Percentiles rank a stretch among this genome's conserved stretches.
phyloP scores from a whole-genome alignment of 768 basidiomycete species.

The Pulveroboletus ravenelii region DNA sequence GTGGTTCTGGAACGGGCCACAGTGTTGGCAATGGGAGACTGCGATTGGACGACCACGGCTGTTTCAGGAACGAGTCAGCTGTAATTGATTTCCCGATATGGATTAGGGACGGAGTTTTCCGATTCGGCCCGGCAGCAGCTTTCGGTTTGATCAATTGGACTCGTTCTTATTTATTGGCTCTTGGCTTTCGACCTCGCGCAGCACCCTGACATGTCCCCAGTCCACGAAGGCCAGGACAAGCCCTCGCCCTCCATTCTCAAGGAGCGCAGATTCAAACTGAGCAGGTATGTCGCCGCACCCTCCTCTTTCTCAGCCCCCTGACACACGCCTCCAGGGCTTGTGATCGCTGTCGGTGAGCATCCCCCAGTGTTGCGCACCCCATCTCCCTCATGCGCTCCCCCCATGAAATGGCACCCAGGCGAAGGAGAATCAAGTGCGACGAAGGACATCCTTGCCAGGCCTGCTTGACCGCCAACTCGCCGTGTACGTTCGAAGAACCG shows the following conservation, averaged over 20 bases:
- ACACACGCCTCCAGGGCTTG: slow-evolving; percentile 60
- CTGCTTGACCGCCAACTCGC: slow-evolving; percentile 74
- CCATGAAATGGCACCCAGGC: slow-evolving; percentile 36
- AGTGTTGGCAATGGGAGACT: slow-evolving; percentile 6
- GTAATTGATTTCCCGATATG: slow-evolving; percentile 27
- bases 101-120: slow-evolving; percentile 20
- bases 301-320: slow-evolving; percentile 2
- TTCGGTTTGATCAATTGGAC: no score
- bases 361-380: background rate
- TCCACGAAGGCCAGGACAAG: slow-evolving; percentile 40
- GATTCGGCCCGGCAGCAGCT: slow-evolving; percentile 29
- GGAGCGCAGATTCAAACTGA: slow-evolving; percentile 82
- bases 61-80: slow-evolving; percentile 25
- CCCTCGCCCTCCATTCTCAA: slow-evolving; percentile 53
- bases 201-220: slow-evolving; percentile 27
- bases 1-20: slow-evolving; percentile 14
- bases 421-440: slow-evolving; percentile 82
- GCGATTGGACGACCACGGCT: no score
- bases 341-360: slow-evolving; percentile 81
- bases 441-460: slow-evolving; percentile 88
- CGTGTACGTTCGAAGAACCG: slow-evolving; percentile 84
- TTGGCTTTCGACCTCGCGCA: slow-evolving; percentile 8
- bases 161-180: slow-evolving; percentile 24
- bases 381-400: background rate
- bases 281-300: slow-evolving; percentile 49